Conservation (phyloP, 2,329 filamentous ascomycete genomes). For the Fusarium hainanense region DNA sequence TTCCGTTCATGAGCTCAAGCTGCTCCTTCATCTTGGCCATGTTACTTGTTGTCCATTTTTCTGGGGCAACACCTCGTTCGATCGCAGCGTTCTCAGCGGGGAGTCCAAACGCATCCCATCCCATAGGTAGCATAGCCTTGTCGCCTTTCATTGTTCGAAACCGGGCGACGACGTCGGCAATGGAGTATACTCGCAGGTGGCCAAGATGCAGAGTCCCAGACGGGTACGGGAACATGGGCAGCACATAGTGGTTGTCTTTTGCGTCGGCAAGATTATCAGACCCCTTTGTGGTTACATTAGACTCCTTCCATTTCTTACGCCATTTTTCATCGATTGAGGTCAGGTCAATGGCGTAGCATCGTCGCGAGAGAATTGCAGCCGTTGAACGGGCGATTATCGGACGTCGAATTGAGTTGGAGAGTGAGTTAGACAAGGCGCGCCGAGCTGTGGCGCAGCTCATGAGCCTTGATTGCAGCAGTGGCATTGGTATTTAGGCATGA, state of each 20-base stretch:
- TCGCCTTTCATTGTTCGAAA: constrained; percentile 80
- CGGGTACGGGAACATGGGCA: constrained; percentile 95
- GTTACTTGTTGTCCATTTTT: constrained; percentile 81
- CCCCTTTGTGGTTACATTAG: not conserved
- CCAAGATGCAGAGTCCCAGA: constrained; percentile 88
- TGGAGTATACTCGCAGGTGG: constrained; percentile 89
- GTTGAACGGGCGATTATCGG: constrained; percentile 22
- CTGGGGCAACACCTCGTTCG: constrained; percentile 81
- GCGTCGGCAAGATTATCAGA: constrained; percentile 29
- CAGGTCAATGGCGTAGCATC: constrained; percentile 60
- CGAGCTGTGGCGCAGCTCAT: constrained; percentile 41
- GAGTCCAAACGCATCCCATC: constrained; percentile 92
- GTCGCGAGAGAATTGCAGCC: constrained; percentile 31
- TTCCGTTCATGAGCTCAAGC: constrained; percentile 80
- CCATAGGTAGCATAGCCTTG: constrained; percentile 87
- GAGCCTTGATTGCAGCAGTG: constrained; percentile 46
- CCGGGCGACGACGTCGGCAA: constrained; percentile 85
- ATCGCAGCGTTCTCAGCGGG: constrained; percentile 93
- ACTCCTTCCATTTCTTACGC: constrained; percentile 58
- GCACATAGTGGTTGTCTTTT: constrained; percentile 70
- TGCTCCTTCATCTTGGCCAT: constrained; percentile 88
- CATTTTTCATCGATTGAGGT: constrained; percentile 62
- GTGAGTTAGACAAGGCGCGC: constrained; percentile 23
- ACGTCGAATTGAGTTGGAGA: constrained; percentile 21
- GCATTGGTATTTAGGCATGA: constrained; percentile 47